Conservation (phyloP, 192 early-diverging fungal genomes). For the Dispira parvispora region DNA sequence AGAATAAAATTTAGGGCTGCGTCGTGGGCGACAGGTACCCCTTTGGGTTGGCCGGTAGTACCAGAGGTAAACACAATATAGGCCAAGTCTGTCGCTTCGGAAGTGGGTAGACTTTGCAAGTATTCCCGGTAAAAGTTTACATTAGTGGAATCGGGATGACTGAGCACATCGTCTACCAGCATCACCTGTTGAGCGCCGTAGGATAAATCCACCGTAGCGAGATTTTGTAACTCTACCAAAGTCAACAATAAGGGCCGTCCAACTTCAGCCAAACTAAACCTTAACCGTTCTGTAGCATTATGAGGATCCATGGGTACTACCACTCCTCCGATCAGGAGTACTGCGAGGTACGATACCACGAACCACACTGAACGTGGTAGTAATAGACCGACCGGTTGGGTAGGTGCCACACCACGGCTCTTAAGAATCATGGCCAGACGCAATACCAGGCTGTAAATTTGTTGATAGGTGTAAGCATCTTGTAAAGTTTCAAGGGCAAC, state of each 20-base stretch:
- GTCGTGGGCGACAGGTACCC: neutral
- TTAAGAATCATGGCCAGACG: neutral
- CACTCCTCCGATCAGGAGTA: neutral
- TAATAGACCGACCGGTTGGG: neutral
- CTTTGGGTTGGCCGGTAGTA: conserved; percentile 5
- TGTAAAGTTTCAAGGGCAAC: neutral
- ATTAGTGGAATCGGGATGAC: neutral
- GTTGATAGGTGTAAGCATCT: neutral
- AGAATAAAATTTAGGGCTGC: neutral
- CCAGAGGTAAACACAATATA: conserved; percentile 2
- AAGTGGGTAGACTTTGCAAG: neutral
- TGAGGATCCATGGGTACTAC: neutral
- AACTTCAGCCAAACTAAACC: neutral
- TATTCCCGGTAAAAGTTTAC: no score
- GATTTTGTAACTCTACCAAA: neutral
- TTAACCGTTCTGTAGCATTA: neutral
- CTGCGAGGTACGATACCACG: neutral
- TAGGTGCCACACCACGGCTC: neutral
- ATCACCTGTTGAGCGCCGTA: neutral
- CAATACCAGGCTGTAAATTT: neutral
- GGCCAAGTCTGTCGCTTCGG: neutral
- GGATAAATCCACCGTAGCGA: neutral
- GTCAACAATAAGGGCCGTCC: neutral
- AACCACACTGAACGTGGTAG: neutral
- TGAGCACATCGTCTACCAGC: neutral